phyloP scores from a whole-genome alignment of 2,329 filamentous ascomycete genomes.

The Monosporascus ibericus region DNA sequence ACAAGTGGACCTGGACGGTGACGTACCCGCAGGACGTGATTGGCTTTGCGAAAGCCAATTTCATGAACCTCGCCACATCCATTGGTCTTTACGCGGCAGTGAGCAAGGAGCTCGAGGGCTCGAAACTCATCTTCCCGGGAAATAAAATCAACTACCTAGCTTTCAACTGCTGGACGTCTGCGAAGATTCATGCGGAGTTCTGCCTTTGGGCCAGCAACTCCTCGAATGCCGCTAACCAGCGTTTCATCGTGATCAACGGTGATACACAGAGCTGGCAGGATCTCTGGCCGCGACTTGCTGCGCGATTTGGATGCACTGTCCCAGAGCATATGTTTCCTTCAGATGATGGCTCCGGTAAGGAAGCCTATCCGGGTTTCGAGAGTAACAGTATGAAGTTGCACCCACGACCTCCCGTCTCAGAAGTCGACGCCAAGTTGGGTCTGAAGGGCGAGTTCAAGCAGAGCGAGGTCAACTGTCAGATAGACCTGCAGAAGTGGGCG shows the following conservation, averaged over 20 bases:
- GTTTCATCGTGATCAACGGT: slow-evolving; percentile 37
- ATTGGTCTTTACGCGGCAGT: slow-evolving; percentile 35
- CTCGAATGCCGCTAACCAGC: slow-evolving; percentile 29
- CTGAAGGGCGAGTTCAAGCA: slow-evolving; percentile 17
- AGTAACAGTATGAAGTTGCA: slow-evolving; percentile 12
- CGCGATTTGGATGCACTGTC: slow-evolving; percentile 28
- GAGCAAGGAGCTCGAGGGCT: slow-evolving; percentile 24
- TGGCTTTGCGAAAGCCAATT: slow-evolving; percentile 27
- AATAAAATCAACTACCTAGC: slow-evolving; percentile 27
- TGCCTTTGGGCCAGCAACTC: slow-evolving; percentile 26
- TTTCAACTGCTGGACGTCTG: slow-evolving; percentile 27
- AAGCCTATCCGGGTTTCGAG: slow-evolving; percentile 9
- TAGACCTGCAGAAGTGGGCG: slow-evolving; percentile 35
- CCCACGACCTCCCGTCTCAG: slow-evolving; percentile 23
- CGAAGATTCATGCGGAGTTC: slow-evolving; percentile 29
- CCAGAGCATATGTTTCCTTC: slow-evolving; percentile 23
- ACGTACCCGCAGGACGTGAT: slow-evolving; percentile 30
- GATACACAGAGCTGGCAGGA: slow-evolving; percentile 35
- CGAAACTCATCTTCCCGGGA: slow-evolving; percentile 27
- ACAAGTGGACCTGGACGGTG: slow-evolving; percentile 20
- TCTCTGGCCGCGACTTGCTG: slow-evolving; percentile 33
- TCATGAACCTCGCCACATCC: slow-evolving; percentile 34
- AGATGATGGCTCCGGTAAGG: slow-evolving; percentile 7
- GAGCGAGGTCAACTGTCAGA: slow-evolving; percentile 29
- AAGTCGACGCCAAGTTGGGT: slow-evolving; percentile 21